phyloP scores from a whole-genome alignment of 495 filamentous ascomycete species.

The Melanomma pulvis-pyrius region DNA sequence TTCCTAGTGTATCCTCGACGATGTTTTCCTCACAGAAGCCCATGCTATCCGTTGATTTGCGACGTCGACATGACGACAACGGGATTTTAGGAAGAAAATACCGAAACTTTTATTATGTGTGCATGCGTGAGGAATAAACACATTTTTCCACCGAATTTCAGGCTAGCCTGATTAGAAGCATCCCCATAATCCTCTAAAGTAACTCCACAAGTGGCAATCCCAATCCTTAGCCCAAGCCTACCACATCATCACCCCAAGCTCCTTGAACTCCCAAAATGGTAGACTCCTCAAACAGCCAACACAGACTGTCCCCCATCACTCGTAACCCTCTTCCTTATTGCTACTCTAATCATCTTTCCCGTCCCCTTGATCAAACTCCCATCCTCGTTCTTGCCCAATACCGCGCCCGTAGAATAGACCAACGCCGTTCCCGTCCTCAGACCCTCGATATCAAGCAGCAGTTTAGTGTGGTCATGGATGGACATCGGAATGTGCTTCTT shows the following conservation, averaged over 20 bases:
- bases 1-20: too few species aligned
- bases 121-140: too few species aligned
- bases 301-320: conserved; percentile 11
- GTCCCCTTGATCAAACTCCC: conserved; percentile 14
- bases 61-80: too few species aligned
- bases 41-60: too few species aligned
- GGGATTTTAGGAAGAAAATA: too few species aligned
- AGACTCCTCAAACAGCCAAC: background rate
- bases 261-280: background rate
- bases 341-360: conserved; percentile 12
- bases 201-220: too few species aligned
- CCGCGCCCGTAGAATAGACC: conserved; percentile 7
- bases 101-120: too few species aligned
- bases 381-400: conserved; percentile 13
- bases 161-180: too few species aligned
- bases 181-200: too few species aligned
- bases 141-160: too few species aligned
- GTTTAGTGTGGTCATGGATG: conserved; percentile 26
- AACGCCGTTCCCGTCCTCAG: conserved; percentile 19
- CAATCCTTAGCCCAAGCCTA: too few species aligned
- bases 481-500: conserved; percentile 56
- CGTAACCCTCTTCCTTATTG: conserved; percentile 12
- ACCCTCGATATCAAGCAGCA: conserved; percentile 7
- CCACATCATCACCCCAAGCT: background rate
- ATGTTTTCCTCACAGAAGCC: too few species aligned